Evolutionary conservation across 495 filamentous ascomycete genomes (phyloP).

Genomic region (Penicillium coprophilum): DNA sequence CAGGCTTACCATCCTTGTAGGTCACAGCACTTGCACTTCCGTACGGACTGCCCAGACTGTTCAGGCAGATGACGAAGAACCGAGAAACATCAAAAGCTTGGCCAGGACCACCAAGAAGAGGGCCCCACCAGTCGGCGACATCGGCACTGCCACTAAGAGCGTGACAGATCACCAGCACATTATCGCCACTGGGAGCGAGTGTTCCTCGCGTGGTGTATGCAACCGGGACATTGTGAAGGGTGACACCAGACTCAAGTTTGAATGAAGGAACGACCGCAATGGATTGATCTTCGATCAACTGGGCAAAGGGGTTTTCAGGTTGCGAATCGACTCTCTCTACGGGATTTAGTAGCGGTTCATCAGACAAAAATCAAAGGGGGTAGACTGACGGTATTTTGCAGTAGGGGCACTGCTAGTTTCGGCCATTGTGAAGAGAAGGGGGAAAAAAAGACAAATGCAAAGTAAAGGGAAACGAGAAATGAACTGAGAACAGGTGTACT

Average conservation of each 20-base stretch:
- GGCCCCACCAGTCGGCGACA: conserved; percentile 98
- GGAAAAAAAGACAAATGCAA: conserved; percentile 13
- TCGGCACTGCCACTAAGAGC: conserved; percentile 94
- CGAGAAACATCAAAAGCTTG: conserved; percentile 88
- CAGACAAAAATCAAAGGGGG: conserved; percentile 12
- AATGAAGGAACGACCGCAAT: conserved; percentile 84
- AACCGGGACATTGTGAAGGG: conserved; percentile 82
- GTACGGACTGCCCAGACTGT: conserved; percentile 94
- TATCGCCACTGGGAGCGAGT: conserved; percentile 73
- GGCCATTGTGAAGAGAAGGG: conserved; percentile 29
- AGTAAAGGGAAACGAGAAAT: neutral
- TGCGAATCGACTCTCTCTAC: conserved; percentile 65
- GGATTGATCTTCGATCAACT: conserved; percentile 81
- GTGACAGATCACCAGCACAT: conserved; percentile 96
- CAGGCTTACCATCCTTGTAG: conserved; percentile 71
- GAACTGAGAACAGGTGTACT: conserved; percentile 12
- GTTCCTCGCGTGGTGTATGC: conserved; percentile 86
- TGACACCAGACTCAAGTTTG: conserved; percentile 90
- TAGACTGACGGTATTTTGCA: conserved; percentile 47
- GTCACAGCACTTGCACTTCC: conserved; percentile 95
- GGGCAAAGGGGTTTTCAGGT: conserved; percentile 88
- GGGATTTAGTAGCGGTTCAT: conserved; percentile 57
- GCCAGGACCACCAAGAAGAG: conserved; percentile 82
- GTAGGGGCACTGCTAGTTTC: conserved; percentile 23
- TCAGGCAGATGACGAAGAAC: conserved; percentile 94